Evolutionary conservation across 495 filamentous ascomycete genomes (phyloP).

Genomic region (Aspergillus sparsus): DNA sequence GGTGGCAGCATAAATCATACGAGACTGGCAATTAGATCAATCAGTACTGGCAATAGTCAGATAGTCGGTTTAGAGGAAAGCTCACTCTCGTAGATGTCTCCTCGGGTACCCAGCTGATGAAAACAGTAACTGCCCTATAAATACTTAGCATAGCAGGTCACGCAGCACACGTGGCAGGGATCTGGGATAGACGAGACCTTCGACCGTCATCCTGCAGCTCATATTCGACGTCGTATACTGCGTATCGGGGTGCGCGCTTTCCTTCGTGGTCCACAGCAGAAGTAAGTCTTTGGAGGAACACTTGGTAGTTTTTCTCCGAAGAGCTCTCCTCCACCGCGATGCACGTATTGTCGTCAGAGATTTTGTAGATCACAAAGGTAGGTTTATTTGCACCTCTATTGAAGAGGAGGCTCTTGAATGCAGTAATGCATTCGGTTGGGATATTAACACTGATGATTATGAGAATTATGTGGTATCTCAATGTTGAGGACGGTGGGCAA

Average conservation of each 20-base stretch:
- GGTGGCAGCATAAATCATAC: slow-evolving; percentile 17
- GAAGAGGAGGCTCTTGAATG: slow-evolving; percentile 3
- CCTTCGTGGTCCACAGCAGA: not conserved
- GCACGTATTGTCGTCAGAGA: slow-evolving; percentile 7
- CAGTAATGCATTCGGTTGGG: slow-evolving; percentile 9
- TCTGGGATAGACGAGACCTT: not conserved
- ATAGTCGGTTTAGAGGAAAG: not conserved
- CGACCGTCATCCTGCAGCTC: slow-evolving; percentile 10
- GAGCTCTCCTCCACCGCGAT: slow-evolving; percentile 10
- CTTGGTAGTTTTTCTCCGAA: slow-evolving; percentile 11
- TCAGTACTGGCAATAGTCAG: not conserved
- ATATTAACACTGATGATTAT: slow-evolving; percentile 5
- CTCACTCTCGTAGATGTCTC: slow-evolving; percentile 9
- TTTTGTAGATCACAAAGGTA: slow-evolving; percentile 11
- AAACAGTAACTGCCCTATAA: slow-evolving; percentile 6
- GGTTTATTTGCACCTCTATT: slow-evolving; percentile 8
- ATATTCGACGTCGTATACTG: slow-evolving; percentile 18
- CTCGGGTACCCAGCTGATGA: slow-evolving; percentile 14
- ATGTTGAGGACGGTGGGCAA: not conserved
- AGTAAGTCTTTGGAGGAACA: slow-evolving; percentile 14
- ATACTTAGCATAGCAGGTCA: not conserved
- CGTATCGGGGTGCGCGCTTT: slow-evolving; percentile 12
- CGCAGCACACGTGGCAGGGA: not conserved
- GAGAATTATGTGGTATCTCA: not conserved
- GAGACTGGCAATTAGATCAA: not conserved